These are phyloP conservation scores for Aspergillus tanneri DNA, from an alignment of 2,329 filamentous ascomycete species.

Conservation along the genomic window DNA sequence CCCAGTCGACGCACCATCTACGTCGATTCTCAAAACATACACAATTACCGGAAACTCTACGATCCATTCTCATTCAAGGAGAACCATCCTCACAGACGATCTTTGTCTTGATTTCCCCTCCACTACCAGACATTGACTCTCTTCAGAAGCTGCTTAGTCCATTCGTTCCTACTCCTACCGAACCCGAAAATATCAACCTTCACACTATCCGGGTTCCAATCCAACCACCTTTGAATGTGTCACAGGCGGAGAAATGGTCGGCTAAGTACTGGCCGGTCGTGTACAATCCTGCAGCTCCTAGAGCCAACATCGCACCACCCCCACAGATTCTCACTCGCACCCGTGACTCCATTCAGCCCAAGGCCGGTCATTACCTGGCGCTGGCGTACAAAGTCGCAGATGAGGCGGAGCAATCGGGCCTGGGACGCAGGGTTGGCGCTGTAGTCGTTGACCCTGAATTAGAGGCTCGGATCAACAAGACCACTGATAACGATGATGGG, in stretches of 20 bases:
- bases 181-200: slow-evolving; percentile 25
- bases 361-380: slow-evolving; percentile 41
- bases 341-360: slow-evolving; percentile 36
- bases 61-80: slow-evolving; percentile 21
- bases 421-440: slow-evolving; percentile 43
- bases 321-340: slow-evolving; percentile 37
- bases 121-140: slow-evolving; percentile 36
- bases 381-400: slow-evolving; percentile 41
- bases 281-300: slow-evolving; percentile 47
- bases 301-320: slow-evolving; percentile 44
- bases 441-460: slow-evolving; percentile 48
- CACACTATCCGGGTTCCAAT: slow-evolving; percentile 40
- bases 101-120: slow-evolving; percentile 44
- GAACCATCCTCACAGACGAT: slow-evolving; percentile 32
- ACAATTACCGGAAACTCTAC: slow-evolving; percentile 34
- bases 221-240: slow-evolving; percentile 39
- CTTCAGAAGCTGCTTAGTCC: slow-evolving; percentile 39
- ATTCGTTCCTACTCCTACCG: slow-evolving; percentile 29
- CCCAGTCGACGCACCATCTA: slow-evolving; percentile 37
- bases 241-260: slow-evolving; percentile 46
- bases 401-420: slow-evolving; percentile 38
- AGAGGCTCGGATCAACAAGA: slow-evolving; percentile 23
- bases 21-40: slow-evolving; percentile 43
- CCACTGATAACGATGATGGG: slow-evolving; percentile 22
- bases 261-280: slow-evolving; percentile 44